phyloP scores from a whole-genome alignment of 805 yeast genomes.

The Starmerella cellae region DNA sequence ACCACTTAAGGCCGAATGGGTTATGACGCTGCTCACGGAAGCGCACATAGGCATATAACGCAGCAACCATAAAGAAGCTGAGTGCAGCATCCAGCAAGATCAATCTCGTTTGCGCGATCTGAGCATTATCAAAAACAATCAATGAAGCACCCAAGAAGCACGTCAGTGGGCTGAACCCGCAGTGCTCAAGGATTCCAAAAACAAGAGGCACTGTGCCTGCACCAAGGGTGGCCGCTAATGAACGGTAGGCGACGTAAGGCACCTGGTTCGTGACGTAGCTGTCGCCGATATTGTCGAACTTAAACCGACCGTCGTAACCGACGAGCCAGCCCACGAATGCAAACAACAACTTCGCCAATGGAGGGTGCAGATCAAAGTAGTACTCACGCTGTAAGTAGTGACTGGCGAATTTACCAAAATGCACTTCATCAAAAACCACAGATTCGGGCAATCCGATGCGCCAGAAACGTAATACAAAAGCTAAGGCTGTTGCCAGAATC shows the following conservation, averaged over 20 bases:
- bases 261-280: slow-evolving; percentile 65
- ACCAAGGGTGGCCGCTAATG: slow-evolving; percentile 74
- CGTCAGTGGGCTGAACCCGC: slow-evolving; percentile 57
- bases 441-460: slow-evolving; percentile 73
- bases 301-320: slow-evolving; percentile 79
- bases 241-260: slow-evolving; percentile 65
- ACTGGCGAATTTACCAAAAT: slow-evolving; percentile 92
- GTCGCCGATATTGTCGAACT: slow-evolving; percentile 64
- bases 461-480: slow-evolving; percentile 63
- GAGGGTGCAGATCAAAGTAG: slow-evolving; percentile 96
- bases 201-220: slow-evolving; percentile 78
- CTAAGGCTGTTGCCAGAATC: slow-evolving; percentile 34
- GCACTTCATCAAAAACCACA: slow-evolving; percentile 78
- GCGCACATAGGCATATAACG: slow-evolving; percentile 58
- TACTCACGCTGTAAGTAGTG: slow-evolving; percentile 78
- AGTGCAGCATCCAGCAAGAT: slow-evolving; percentile 86
- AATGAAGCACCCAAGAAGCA: slow-evolving; percentile 68
- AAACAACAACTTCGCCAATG: slow-evolving; percentile 84
- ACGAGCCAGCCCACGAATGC: slow-evolving; percentile 79
- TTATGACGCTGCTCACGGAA: slow-evolving; percentile 47
- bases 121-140: slow-evolving; percentile 58
- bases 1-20: slow-evolving; percentile 77
- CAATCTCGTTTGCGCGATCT: slow-evolving; percentile 74
- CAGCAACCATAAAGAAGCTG: slow-evolving; percentile 74
- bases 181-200: slow-evolving; percentile 62